Percentiles rank a stretch among this genome's conserved stretches.
These are phyloP conservation scores for Knoxia roxburghii DNA, from an alignment of 257 asterid species.

Conservation along the genomic window DNA sequence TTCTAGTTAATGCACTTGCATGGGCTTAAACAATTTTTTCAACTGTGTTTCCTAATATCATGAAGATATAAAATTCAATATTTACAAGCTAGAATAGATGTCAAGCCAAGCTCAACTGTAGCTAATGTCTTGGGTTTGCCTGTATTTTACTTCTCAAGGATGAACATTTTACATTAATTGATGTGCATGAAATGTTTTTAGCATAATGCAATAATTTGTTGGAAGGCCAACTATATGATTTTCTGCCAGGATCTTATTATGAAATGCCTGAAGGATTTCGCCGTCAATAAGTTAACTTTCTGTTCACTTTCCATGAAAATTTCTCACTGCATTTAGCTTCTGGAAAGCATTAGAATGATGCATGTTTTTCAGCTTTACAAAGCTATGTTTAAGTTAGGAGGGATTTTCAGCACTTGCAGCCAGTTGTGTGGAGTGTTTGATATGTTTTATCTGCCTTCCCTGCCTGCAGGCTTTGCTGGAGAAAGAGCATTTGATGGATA, in stretches of 20 bases:
- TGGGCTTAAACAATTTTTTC: too few species aligned
- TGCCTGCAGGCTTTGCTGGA: conserved; percentile 53
- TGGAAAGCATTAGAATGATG: background rate
- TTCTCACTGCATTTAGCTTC: too few species aligned
- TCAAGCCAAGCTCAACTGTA: too few species aligned
- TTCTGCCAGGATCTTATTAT: background rate
- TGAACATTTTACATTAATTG: background rate
- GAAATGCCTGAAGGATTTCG: background rate
- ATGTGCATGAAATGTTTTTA: background rate
- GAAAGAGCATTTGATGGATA: conserved; percentile 51
- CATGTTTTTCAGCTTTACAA: background rate
- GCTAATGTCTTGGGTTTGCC: background rate
- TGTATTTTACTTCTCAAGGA: background rate
- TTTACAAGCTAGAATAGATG: too few species aligned
- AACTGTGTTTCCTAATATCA: too few species aligned
- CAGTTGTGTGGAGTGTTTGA: background rate
- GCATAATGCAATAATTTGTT: background rate
- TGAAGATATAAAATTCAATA: too few species aligned
- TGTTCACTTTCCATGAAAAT: background rate
- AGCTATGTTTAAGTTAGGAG: too few species aligned
- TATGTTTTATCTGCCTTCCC: background rate
- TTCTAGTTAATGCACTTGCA: too few species aligned
- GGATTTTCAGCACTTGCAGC: background rate
- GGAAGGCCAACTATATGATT: background rate
- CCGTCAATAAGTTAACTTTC: background rate